These are phyloP conservation scores for Apiotrichum laibachii DNA, from an alignment of 1,284 basidiomycete species.

Conservation along the genomic window DNA sequence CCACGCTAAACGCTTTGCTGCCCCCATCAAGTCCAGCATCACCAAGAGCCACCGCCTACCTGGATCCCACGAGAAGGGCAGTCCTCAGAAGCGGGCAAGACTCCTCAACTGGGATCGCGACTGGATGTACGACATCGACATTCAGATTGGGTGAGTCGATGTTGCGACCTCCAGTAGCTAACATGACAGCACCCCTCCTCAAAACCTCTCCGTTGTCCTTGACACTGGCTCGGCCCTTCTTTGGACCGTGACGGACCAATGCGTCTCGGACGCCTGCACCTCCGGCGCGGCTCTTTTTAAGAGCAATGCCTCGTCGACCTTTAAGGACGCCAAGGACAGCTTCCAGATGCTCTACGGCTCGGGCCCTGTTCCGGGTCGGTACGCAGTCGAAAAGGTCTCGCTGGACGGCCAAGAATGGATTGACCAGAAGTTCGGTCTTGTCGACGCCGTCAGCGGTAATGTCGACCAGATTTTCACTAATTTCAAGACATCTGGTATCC, in stretches of 20 bases:
- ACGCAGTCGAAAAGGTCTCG: background rate
- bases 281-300: background rate
- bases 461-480: background rate
- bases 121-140: background rate
- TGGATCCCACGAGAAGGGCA: background rate
- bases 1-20: background rate
- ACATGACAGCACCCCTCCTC: background rate
- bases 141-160: background rate
- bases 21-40: no score
- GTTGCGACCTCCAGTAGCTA: no score
- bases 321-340: background rate
- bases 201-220: background rate
- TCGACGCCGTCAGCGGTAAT: background rate
- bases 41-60: no score
- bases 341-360: background rate
- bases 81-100: background rate
- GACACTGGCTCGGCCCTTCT: constrained; percentile 8
- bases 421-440: background rate
- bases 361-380: background rate
- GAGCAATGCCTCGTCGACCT: background rate
- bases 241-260: background rate
- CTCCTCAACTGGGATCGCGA: constrained; percentile 3
- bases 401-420: background rate
- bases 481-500: constrained; percentile 5
- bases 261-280: background rate